Conservation (phyloP, 352 stramenopile genomes). For the Globisporangium echinulatum region DNA sequence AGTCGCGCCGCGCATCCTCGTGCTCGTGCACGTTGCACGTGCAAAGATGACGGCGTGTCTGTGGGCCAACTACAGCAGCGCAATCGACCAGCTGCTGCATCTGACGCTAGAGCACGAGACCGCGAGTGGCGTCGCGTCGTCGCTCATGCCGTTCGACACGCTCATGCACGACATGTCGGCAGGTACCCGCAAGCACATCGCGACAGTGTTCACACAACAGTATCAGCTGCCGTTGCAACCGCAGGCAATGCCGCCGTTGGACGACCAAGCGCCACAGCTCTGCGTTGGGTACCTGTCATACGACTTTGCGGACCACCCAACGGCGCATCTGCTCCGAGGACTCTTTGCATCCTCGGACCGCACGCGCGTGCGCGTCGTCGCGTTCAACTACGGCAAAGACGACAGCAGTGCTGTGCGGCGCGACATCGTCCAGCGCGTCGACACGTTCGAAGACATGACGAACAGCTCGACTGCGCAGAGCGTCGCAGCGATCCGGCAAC, state of each 20-base stretch:
- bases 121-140: slow-evolving; percentile 9
- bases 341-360: slow-evolving; percentile 46
- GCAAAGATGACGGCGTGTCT: slow-evolving; percentile 45
- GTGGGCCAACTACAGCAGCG: slow-evolving; percentile 31
- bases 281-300: slow-evolving; percentile 75
- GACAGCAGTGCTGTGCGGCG: slow-evolving; percentile 39
- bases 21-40: slow-evolving; percentile 26
- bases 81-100: slow-evolving; percentile 23
- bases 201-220: slow-evolving; percentile 23
- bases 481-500: slow-evolving; percentile 20
- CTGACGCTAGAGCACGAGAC: slow-evolving; percentile 28
- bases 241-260: not conserved
- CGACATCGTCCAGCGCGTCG: slow-evolving; percentile 26
- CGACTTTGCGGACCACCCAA: slow-evolving; percentile 80
- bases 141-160: slow-evolving; percentile 68
- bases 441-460: slow-evolving; percentile 51
- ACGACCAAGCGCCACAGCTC: slow-evolving; percentile 16
- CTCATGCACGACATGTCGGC: slow-evolving; percentile 39
- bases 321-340: slow-evolving; percentile 68
- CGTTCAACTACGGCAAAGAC: slow-evolving; percentile 61
- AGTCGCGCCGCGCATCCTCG: slow-evolving; percentile 14
- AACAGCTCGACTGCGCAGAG: slow-evolving; percentile 32
- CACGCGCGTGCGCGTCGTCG: slow-evolving; percentile 19
- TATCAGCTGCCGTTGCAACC: slow-evolving; percentile 5
- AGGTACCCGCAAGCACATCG: slow-evolving; percentile 31